phyloP scores from a whole-genome alignment of 2,329 filamentous ascomycete genomes.

The Arachnomyces sp. region DNA sequence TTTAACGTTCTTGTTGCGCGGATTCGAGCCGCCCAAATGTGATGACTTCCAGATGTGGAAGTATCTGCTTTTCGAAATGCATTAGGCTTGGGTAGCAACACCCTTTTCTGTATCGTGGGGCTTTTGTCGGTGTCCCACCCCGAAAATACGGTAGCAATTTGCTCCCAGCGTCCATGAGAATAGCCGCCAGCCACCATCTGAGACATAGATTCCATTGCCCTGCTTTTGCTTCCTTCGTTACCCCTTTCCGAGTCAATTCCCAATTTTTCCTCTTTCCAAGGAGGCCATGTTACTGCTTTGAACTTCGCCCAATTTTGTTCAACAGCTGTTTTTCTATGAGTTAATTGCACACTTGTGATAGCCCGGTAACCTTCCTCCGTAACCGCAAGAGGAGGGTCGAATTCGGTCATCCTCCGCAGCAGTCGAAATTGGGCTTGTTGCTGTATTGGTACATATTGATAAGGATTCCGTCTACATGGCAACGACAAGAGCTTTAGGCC shows the following conservation, averaged over 20 bases:
- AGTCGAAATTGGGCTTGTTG: slow-evolving; percentile 52
- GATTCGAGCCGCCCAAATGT: slow-evolving; percentile 52
- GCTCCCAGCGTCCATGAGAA: slow-evolving; percentile 43
- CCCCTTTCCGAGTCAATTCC: slow-evolving; percentile 54
- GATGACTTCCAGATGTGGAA: slow-evolving; percentile 13
- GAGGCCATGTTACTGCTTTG: slow-evolving; percentile 57
- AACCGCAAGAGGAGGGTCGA: slow-evolving; percentile 48
- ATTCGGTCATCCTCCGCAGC: slow-evolving; percentile 49
- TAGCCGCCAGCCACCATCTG: slow-evolving; percentile 57
- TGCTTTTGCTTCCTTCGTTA: slow-evolving; percentile 49
- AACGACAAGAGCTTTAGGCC: slow-evolving; percentile 43
- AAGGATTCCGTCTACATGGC: slow-evolving; percentile 42
- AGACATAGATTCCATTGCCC: slow-evolving; percentile 47
- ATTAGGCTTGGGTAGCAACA: slow-evolving; percentile 24
- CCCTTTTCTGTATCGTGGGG: slow-evolving; percentile 55
- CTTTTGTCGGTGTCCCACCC: slow-evolving; percentile 58
- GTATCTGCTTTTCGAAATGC: slow-evolving; percentile 1
- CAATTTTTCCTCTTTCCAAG: slow-evolving; percentile 56
- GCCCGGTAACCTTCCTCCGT: slow-evolving; percentile 52
- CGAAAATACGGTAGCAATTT: slow-evolving; percentile 46
- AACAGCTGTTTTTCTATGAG: slow-evolving; percentile 47
- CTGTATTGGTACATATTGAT: slow-evolving; percentile 42
- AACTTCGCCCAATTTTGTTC: slow-evolving; percentile 53
- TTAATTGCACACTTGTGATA: slow-evolving; percentile 49
- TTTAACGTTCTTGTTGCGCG: slow-evolving; percentile 52